phyloP scores from a whole-genome alignment of 192 early-diverging fungal genomes.

The Backusella macrospora region DNA sequence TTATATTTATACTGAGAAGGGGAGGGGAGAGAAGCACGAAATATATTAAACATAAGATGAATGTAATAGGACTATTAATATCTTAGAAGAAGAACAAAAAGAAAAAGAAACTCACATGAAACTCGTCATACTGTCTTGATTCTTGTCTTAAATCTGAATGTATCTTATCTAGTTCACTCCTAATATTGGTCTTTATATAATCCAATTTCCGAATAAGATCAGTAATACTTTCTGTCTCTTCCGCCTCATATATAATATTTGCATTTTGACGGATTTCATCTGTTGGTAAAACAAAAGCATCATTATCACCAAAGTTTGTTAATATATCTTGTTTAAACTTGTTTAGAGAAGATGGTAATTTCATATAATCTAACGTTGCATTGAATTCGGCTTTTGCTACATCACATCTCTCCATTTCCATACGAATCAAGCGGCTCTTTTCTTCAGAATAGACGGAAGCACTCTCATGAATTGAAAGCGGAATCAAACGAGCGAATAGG shows the following conservation, averaged over 20 bases:
- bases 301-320: too few relatives aligned
- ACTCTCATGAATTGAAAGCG: slow-evolving; percentile 90
- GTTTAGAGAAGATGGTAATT: slow-evolving; percentile 74
- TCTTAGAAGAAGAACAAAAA: neutral
- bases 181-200: neutral
- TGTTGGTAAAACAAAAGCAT: neutral
- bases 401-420: slow-evolving; percentile 81
- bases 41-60: too few relatives aligned
- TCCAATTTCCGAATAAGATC: neutral
- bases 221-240: neutral
- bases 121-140: neutral
- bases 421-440: slow-evolving; percentile 88
- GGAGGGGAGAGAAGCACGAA: neutral
- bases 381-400: slow-evolving; percentile 85
- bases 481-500: slow-evolving; percentile 89
- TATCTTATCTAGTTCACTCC: neutral
- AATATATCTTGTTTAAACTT: slow-evolving; percentile 65
- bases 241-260: neutral
- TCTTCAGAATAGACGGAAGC: slow-evolving; percentile 94
- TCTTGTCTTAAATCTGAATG: neutral
- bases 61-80: neutral
- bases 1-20: slow-evolving; percentile 50
- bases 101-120: neutral
- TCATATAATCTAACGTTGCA: slow-evolving; percentile 84
- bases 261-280: neutral